Evolutionary conservation across 164 flowering plant species (phyloP).

Genomic region (Magnolia changhungtana): DNA sequence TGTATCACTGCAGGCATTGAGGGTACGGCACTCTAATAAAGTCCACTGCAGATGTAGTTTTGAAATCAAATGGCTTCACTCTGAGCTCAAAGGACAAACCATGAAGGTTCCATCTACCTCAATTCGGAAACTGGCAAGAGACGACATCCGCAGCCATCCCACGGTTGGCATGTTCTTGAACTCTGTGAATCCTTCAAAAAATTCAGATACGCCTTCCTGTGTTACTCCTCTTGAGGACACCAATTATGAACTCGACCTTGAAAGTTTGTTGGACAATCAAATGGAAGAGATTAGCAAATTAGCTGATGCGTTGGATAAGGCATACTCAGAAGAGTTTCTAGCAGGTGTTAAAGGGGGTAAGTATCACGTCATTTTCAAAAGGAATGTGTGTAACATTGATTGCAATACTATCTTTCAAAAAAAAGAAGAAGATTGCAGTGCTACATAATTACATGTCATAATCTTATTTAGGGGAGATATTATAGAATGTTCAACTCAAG

Average conservation of each 20-base stretch:
- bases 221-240: slow-evolving; percentile 18
- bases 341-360: slow-evolving; percentile 20
- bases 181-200: slow-evolving; percentile 10
- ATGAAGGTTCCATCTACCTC: slow-evolving; percentile 34
- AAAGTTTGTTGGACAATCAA: slow-evolving; percentile 36
- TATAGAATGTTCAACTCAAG: no score
- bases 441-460: no score
- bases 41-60: slow-evolving; percentile 44
- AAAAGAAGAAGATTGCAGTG: neutral
- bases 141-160: slow-evolving; percentile 32
- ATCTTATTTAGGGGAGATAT: no score
- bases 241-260: slow-evolving; percentile 21
- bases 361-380: neutral
- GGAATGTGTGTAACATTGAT: no score
- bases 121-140: slow-evolving; percentile 28
- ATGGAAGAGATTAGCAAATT: slow-evolving; percentile 30
- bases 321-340: slow-evolving; percentile 18
- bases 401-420: neutral
- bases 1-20: slow-evolving; percentile 23
- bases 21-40: slow-evolving; percentile 43
- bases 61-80: slow-evolving; percentile 37
- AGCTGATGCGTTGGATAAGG: slow-evolving; percentile 18
- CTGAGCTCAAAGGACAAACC: slow-evolving; percentile 25
- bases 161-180: slow-evolving; percentile 30
- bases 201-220: slow-evolving; percentile 15